These are phyloP conservation scores for Backusella australiensis DNA, from an alignment of 192 early-diverging fungal species.

Conservation along the genomic window DNA sequence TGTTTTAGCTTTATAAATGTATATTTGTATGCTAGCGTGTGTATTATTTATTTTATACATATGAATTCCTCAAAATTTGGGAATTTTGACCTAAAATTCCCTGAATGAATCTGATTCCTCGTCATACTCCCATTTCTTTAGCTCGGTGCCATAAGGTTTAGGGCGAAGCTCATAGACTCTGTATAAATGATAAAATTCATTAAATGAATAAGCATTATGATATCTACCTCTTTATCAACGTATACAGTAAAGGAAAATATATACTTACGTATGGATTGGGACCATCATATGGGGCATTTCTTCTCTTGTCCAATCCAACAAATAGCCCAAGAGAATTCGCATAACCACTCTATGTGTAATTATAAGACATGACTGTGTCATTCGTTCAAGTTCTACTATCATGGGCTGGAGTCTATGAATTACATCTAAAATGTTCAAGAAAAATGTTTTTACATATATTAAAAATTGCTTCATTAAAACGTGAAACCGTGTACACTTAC, in stretches of 20 bases:
- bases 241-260: not conserved
- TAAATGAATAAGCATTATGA: not conserved
- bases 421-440: conserved; percentile 60
- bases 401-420: conserved; percentile 90
- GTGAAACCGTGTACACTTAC: not conserved
- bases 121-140: conserved; percentile 37
- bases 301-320: conserved; percentile 60
- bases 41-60: not conserved
- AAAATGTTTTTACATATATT: not conserved
- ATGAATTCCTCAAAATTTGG: not conserved
- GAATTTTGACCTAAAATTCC: conserved; percentile 16
- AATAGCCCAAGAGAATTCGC: conserved; percentile 88
- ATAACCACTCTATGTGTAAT: conserved; percentile 92
- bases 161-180: conserved; percentile 41
- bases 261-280: conserved; percentile 37
- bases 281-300: conserved; percentile 45
- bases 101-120: conserved; percentile 34
- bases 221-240: not conserved
- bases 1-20: not conserved
- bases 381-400: conserved; percentile 95
- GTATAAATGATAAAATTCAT: not conserved
- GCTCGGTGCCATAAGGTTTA: conserved; percentile 38
- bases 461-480: not conserved
- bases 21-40: not conserved
- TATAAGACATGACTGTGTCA: conserved; percentile 81